These are phyloP conservation scores for Scytalidium sp. DNA, from an alignment of 2,329 filamentous ascomycete species.

Conservation along the genomic window DNA sequence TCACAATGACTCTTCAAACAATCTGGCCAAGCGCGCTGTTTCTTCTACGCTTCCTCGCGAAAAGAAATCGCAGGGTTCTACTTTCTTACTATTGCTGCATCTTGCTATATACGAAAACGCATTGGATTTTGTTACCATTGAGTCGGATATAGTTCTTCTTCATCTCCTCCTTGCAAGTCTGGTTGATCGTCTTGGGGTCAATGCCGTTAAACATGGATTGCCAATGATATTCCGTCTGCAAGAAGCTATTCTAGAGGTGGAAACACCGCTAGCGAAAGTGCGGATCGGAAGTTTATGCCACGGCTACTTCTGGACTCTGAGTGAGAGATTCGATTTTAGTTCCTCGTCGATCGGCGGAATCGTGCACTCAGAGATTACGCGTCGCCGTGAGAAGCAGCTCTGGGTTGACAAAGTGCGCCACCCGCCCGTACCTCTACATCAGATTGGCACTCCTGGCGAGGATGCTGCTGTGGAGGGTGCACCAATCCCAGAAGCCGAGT, in stretches of 20 bases:
- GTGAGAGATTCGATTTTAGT: conserved; percentile 75
- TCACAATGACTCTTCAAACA: conserved; percentile 24
- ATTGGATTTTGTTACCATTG: conserved; percentile 67
- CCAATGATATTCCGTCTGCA: conserved; percentile 89
- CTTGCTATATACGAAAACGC: conserved; percentile 88
- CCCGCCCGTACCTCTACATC: conserved; percentile 63
- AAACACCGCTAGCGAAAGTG: conserved; percentile 68
- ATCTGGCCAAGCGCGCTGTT: conserved; percentile 52
- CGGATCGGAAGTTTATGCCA: conserved; percentile 81
- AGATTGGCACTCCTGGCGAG: conserved; percentile 53
- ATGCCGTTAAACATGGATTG: conserved; percentile 72
- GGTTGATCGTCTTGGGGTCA: conserved; percentile 76
- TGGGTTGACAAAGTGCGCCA: conserved; percentile 76
- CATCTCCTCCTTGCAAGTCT: conserved; percentile 40
- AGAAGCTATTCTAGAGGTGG: conserved; percentile 71
- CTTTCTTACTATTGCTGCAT: conserved; percentile 79
- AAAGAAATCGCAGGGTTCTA: conserved; percentile 18
- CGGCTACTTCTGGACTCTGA: conserved; percentile 82
- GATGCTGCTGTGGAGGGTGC: conserved; percentile 40
- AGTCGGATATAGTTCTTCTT: conserved; percentile 72
- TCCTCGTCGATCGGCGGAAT: conserved; percentile 64
- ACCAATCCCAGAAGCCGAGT: conserved; percentile 51
- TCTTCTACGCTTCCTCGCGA: conserved; percentile 59
- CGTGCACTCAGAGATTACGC: conserved; percentile 72
- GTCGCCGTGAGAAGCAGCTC: conserved; percentile 69